Conservation (phyloP, 179 eudicot genomes). For the Spinacia oleracea region DNA sequence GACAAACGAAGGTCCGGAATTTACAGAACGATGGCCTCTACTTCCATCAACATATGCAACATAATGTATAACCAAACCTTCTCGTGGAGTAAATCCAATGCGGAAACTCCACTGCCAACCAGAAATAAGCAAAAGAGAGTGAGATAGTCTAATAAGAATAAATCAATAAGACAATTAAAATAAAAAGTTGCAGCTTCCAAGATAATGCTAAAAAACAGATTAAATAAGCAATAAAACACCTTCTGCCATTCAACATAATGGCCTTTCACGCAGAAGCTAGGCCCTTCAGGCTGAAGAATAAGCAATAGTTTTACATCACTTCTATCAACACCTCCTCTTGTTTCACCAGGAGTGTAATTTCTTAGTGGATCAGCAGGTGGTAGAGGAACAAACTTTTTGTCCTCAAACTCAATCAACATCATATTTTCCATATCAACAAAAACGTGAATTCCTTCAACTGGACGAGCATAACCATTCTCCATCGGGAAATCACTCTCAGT, state of each 20-base stretch:
- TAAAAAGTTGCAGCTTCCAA: slow-evolving; percentile 19
- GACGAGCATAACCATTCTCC: no score
- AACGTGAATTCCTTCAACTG: no score
- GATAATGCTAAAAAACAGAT: neutral
- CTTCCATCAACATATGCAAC: slow-evolving; percentile 91
- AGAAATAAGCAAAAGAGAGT: slow-evolving; percentile 19
- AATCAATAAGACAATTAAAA: neutral
- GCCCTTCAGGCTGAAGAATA: slow-evolving; percentile 92
- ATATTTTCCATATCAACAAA: no score
- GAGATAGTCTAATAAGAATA: slow-evolving; percentile 4
- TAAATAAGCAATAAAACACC: slow-evolving; percentile 53
- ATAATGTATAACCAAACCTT: slow-evolving; percentile 82
- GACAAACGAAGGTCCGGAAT: no score
- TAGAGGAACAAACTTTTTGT: no score
- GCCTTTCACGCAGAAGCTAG: slow-evolving; percentile 88
- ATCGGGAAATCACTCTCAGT: no score
- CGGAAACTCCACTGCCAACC: slow-evolving; percentile 82
- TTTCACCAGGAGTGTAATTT: no score
- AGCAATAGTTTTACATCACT: slow-evolving; percentile 91
- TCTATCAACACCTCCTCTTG: no score
- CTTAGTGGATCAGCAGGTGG: no score
- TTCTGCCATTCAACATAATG: slow-evolving; percentile 95
- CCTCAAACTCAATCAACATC: no score
- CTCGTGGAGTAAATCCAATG: slow-evolving; percentile 82
- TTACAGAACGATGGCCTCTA: slow-evolving; percentile 78